Percentiles rank a stretch among this genome's conserved stretches.
Evolutionary conservation across 2,329 filamentous ascomycete genomes (phyloP).

Genomic region (Alternaria brassicicola): DNA sequence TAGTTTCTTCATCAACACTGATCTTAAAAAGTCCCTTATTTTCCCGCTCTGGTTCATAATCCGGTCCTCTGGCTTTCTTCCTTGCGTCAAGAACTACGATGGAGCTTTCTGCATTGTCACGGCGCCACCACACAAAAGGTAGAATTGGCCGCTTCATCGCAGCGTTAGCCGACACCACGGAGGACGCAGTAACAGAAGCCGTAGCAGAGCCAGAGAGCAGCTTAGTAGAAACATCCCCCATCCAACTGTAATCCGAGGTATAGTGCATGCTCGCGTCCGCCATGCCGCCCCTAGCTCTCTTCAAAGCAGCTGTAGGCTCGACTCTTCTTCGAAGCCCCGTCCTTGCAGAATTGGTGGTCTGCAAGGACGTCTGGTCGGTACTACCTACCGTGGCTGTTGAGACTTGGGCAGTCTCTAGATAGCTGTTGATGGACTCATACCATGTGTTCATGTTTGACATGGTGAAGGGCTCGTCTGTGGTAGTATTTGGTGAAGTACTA

Average conservation of each 20-base stretch:
- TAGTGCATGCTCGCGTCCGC: not conserved
- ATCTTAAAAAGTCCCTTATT: not conserved
- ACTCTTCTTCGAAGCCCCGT: not conserved
- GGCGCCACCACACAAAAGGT: not conserved
- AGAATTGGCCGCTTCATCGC: not conserved
- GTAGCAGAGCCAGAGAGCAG: accelerated
- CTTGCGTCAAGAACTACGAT: not conserved
- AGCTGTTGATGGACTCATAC: constrained; percentile 1
- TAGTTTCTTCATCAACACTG: not conserved
- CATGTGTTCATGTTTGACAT: constrained; percentile 1
- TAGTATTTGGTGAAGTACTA: not conserved
- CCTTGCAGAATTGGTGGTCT: not conserved
- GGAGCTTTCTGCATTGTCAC: not conserved
- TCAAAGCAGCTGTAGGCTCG: not conserved
- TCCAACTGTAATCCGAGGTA: not conserved
- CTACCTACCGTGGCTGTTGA: not conserved
- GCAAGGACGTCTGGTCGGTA: not conserved
- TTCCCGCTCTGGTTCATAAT: not conserved
- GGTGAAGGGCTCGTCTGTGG: not conserved
- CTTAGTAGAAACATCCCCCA: not conserved
- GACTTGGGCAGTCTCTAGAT: not conserved
- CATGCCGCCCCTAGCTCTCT: no score
- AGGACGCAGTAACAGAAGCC: not conserved
- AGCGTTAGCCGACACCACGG: not conserved
- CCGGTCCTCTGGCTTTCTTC: not conserved